phyloP scores from a whole-genome alignment of 495 filamentous ascomycete genomes.

The Friedmanniomyces endolithicus region DNA sequence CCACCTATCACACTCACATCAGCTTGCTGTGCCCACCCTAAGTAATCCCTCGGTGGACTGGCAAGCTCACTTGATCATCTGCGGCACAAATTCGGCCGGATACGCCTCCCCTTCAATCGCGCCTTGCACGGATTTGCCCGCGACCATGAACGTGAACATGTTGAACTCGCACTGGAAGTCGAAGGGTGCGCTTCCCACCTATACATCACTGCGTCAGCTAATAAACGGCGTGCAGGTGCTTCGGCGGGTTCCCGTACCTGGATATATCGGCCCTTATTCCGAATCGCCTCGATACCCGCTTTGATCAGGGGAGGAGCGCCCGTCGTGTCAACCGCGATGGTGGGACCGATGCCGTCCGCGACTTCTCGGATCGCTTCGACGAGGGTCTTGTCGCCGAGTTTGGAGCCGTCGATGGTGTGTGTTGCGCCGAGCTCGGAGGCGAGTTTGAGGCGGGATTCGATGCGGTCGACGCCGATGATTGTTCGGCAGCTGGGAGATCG shows the following conservation, averaged over 20 bases:
- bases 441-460: constrained; percentile 18
- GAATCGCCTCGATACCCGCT: constrained; percentile 16
- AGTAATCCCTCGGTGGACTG: not conserved
- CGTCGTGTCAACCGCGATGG: constrained; percentile 22
- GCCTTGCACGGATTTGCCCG: constrained; percentile 18
- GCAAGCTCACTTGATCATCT: constrained; percentile 21
- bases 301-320: constrained; percentile 19
- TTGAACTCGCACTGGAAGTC: constrained; percentile 16
- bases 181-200: constrained; percentile 19
- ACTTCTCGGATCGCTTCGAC: constrained; percentile 11
- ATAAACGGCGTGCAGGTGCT: too few relatives aligned
- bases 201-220: constrained; percentile 2
- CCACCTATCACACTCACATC: constrained; percentile 12
- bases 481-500: constrained; percentile 3
- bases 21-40: not conserved
- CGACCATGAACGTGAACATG: constrained; percentile 18
- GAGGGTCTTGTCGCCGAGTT: constrained; percentile 15
- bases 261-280: constrained; percentile 21
- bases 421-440: constrained; percentile 24
- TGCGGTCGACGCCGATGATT: constrained; percentile 23
- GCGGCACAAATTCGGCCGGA: constrained; percentile 19
- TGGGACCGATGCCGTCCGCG: constrained; percentile 13
- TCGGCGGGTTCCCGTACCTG: too few relatives aligned
- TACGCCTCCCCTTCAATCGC: constrained; percentile 20
- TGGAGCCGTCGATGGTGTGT: constrained; percentile 17